These are phyloP conservation scores for Rosa rugosa DNA, from an alignment of 306 rosid genomes.

Conservation along the genomic window DNA sequence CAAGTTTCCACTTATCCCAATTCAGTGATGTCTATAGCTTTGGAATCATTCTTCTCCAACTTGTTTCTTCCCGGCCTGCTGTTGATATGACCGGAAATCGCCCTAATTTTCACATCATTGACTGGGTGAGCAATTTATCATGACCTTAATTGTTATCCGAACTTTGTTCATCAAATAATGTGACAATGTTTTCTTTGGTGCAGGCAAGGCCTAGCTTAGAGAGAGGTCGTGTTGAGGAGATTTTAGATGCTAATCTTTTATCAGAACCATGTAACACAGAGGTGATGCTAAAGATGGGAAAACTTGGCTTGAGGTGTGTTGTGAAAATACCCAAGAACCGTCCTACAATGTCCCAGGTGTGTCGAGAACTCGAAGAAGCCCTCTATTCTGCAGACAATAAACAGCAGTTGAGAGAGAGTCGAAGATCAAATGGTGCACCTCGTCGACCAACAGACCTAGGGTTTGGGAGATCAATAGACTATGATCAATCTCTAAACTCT, in stretches of 20 bases:
- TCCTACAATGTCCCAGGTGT: slow-evolving; percentile 72
- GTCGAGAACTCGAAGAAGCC: slow-evolving; percentile 61
- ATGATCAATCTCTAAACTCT: slow-evolving; percentile 54
- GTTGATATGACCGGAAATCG: slow-evolving; percentile 35
- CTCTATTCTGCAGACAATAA: slow-evolving; percentile 43
- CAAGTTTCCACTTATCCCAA: slow-evolving; percentile 71
- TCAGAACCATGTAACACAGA: slow-evolving; percentile 61
- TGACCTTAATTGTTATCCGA: not conserved
- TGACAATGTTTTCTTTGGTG: slow-evolving; percentile 14
- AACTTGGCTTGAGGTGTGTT: slow-evolving; percentile 66
- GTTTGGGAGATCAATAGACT: slow-evolving; percentile 22
- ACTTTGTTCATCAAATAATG: not conserved
- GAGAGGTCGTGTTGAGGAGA: slow-evolving; percentile 56
- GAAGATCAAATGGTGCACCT: slow-evolving; percentile 12
- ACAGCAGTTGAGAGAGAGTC: slow-evolving; percentile 24
- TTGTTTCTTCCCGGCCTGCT: slow-evolving; percentile 65
- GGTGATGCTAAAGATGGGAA: slow-evolving; percentile 72
- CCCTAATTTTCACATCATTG: slow-evolving; percentile 50
- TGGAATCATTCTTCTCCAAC: slow-evolving; percentile 80
- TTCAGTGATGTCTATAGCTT: slow-evolving; percentile 82
- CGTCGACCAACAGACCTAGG: slow-evolving; percentile 22
- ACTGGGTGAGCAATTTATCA: slow-evolving; percentile 57
- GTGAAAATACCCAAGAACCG: slow-evolving; percentile 61
- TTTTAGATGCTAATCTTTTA: slow-evolving; percentile 67
- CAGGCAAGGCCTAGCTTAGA: slow-evolving; percentile 84